Conservation (phyloP, 2,329 filamentous ascomycete genomes). For the Talaromyces pinophilus region DNA sequence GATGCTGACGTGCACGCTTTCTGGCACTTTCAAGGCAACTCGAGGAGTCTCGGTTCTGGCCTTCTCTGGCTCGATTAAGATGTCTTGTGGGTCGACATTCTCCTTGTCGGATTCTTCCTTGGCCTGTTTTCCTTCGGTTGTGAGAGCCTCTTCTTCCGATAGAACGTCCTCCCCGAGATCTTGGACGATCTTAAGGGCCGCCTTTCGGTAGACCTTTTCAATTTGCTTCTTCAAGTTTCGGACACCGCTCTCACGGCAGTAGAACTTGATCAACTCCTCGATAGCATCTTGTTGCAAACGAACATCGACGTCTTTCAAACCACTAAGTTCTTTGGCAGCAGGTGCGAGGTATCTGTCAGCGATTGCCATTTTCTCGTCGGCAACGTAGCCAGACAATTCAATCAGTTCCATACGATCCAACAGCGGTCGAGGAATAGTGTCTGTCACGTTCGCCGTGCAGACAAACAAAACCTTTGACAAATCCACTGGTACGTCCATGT, state of each 20-base stretch:
- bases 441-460: constrained; percentile 98
- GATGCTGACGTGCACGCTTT: constrained; percentile 82
- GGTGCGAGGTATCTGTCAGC: constrained; percentile 90
- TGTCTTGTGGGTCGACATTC: constrained; percentile 62
- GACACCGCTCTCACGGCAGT: constrained; percentile 95
- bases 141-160: constrained; percentile 77
- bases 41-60: constrained; percentile 62
- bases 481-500: constrained; percentile 97
- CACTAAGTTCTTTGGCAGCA: constrained; percentile 89
- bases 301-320: constrained; percentile 89
- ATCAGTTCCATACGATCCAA: constrained; percentile 98
- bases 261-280: constrained; percentile 95
- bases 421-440: constrained; percentile 91
- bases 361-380: constrained; percentile 98
- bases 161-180: constrained; percentile 85
- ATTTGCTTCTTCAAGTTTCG: constrained; percentile 99
- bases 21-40: constrained; percentile 77
- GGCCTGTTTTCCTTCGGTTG: constrained; percentile 80
- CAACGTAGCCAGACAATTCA: constrained; percentile 90
- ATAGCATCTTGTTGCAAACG: constrained; percentile 82
- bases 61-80: constrained; percentile 49
- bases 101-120: constrained; percentile 64
- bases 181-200: constrained; percentile 93
- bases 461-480: constrained; percentile 97
- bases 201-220: constrained; percentile 97